Evolutionary conservation across 352 stramenopile species (phyloP), one percentile per base, ranked within the genome.

Genomic region (Halophytophthora polymorphica): DNA sequence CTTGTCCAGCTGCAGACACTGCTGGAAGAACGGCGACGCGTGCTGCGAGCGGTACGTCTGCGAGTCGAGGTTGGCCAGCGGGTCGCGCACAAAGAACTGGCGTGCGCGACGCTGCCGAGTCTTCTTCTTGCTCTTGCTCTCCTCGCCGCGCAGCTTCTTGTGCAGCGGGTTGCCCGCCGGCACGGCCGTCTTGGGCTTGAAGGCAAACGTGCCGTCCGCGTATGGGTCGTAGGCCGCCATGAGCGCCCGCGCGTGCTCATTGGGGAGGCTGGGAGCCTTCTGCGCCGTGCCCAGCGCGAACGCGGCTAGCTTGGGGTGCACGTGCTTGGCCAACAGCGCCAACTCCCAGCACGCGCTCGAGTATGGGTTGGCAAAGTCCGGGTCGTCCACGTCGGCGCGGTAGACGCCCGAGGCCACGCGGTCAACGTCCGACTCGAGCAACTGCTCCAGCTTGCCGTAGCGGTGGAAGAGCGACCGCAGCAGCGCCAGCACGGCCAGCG

Each of bases 381-480:
- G 96, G 67, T 98, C 94, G 43, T 93, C 74, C 22, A 97, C 86
- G 57, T 96, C 84, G 15, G 81, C 84, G 42, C 83, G 76, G 74
- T 97, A 98, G 53, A 96, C 80, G 44, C 96, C 95, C 18, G 91
- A 90, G 33, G 93, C 86, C 29, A 98, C 90, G 39, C 96, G 86
- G 71, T 98, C 96, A 22, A 95, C 71, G 66, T 98, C 96, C 53
- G 95, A 98, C 66, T 98, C 95, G 0, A 98, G 77, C 35, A 98
- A 75, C 63, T 98, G 95, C 52, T 96, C 83, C 38, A 97, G 58
- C 44, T 92, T 93, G n/a, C 83, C 73, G 80, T 98, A 98, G 35
- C 93, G 84, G 38, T 96, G 81, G 29, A 97, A 76, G 15, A 98
- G 63, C 25, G 74, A 83, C 17, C 96, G 83, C 38, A 96, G 77